These are phyloP conservation scores for Talaromyces albobiverticillius DNA, from an alignment of 2,329 filamentous ascomycete species.

Conservation along the genomic window DNA sequence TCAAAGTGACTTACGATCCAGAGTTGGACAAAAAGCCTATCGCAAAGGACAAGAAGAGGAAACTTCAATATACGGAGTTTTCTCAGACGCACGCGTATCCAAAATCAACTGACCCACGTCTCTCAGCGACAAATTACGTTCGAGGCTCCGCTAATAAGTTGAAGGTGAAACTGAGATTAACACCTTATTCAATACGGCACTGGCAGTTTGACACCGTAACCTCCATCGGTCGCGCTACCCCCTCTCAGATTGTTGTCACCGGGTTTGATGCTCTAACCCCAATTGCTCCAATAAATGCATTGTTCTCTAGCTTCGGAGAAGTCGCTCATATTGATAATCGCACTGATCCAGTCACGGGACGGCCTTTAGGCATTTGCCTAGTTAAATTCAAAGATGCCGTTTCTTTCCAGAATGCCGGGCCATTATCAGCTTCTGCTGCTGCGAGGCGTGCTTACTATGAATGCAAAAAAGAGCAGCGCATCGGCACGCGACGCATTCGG, in stretches of 20 bases:
- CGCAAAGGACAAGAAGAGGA: constrained; percentile 55
- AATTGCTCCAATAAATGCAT: constrained; percentile 49
- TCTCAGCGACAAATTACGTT: constrained; percentile 63
- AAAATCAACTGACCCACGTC: constrained; percentile 76
- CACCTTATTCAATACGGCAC: constrained; percentile 75
- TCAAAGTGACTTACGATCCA: constrained; percentile 62
- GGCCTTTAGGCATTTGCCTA: constrained; percentile 88
- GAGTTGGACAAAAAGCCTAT: constrained; percentile 57
- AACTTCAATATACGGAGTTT: constrained; percentile 53
- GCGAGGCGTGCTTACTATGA: constrained; percentile 74
- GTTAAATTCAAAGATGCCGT: constrained; percentile 79
- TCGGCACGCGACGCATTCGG: constrained; percentile 72
- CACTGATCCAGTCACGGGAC: constrained; percentile 90
- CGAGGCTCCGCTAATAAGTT: constrained; percentile 62
- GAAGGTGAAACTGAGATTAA: constrained; percentile 67
- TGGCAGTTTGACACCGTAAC: constrained; percentile 79
- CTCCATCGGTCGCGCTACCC: constrained; percentile 83
- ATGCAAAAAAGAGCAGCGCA: constrained; percentile 72
- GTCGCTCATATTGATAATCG: constrained; percentile 90
- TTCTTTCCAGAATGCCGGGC: constrained; percentile 49
- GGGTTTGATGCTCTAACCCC: constrained; percentile 90
- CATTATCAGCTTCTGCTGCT: constrained; percentile 70
- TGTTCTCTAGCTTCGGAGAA: constrained; percentile 53
- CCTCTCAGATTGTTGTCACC: constrained; percentile 87
- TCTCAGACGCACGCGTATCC: constrained; percentile 53